phyloP scores from a whole-genome alignment of 441 rosid species.

The Euphorbia corollata region DNA sequence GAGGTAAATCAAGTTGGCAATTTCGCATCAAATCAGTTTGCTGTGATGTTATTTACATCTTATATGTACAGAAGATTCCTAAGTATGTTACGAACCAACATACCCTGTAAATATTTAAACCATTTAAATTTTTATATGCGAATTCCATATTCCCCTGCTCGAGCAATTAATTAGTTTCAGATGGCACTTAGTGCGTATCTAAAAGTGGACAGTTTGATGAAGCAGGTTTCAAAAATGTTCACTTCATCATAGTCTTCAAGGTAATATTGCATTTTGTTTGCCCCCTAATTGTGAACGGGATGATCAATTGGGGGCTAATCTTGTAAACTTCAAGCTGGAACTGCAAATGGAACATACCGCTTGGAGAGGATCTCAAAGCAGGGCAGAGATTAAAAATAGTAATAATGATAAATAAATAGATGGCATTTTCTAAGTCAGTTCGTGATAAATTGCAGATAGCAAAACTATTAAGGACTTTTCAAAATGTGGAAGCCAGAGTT shows the following conservation, averaged over 20 bases:
- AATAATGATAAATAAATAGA: background rate
- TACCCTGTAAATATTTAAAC: background rate
- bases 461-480: background rate
- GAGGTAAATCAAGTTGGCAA: background rate
- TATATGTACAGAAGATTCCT: slow-evolving; percentile 1
- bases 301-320: background rate
- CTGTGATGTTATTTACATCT: background rate
- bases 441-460: slow-evolving; percentile 2
- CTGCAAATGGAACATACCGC: background rate
- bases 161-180: background rate
- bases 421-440: background rate
- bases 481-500: background rate
- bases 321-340: slow-evolving; percentile 3
- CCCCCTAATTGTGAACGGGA: background rate
- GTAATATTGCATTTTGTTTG: background rate
- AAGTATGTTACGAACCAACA: background rate
- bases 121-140: background rate
- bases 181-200: background rate
- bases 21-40: background rate
- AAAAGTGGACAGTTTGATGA: background rate
- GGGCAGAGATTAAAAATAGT: background rate
- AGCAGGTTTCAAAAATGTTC: background rate
- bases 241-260: background rate
- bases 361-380: background rate
- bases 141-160: slow-evolving; percentile 1